Base-by-base conservation (phyloP, 2,329 filamentous ascomycete genomes). In the Colletotrichum zoysiae region DNA sequence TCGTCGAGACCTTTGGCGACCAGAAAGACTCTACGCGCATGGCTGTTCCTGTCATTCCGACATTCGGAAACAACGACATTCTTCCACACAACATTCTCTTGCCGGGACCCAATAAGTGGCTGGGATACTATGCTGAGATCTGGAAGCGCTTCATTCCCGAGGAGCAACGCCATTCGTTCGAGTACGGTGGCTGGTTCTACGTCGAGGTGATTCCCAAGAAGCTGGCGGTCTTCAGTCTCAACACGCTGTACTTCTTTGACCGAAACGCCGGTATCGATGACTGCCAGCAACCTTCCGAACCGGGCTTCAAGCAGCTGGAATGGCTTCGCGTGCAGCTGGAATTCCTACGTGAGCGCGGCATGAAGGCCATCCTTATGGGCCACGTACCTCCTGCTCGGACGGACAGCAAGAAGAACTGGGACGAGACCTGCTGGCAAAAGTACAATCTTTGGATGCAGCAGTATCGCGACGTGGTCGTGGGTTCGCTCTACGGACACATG, bases 341-440 rank as follows among this genome's bases (percentile, higher is more conserved):
- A 77, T 90, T 94, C 74, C 84, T 98, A 80, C 92, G 96, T 62
- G 86, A 92, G 40, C 90, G 94, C 64, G 92, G 93, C 55, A 94
- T 98, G 91, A 98, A 98, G 83, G 96, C 93, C 18, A 97, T 99
- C 64, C 83, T 99, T 65, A 97, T 93, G 76, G 95, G 96, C 2
- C 96, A 99, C 81, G 95, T 99, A 5, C 95, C 96, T 1, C 96
- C 96, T 0, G 95, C 95, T 1, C 88, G 95, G 73, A 96, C 95
- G 1, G 87, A 90, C 46, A 92, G 90, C 82, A 98, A 98, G 85
- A 89, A 90, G 77, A 91, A 90, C 73, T 99, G 96, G 96, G 95
- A 98, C 75, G 95, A 98, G 85, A 95, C 93, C 0, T 99, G 96
- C 83, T 99, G 95, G 95, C 95, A 98, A 80, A 98, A 97, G 80